Conservation (phyloP, 116 monocot genomes). For the Iris pallida region DNA sequence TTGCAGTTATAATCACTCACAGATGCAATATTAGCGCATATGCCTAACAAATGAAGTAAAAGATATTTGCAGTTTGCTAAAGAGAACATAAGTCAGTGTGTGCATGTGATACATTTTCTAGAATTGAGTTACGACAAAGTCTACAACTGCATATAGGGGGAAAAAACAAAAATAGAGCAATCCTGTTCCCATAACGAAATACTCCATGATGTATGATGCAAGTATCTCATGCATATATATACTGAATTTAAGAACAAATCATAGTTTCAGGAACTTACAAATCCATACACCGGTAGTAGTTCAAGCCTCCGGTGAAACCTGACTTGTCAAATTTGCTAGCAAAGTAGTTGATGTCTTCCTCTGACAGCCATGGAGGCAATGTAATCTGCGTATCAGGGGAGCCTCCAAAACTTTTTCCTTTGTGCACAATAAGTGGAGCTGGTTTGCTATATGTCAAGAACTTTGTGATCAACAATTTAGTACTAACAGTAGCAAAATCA, state of each 20-base stretch:
- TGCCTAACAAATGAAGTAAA: no score
- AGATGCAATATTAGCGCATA: no score
- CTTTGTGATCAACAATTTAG: constrained; percentile 1
- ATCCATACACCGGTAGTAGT: constrained; percentile 46
- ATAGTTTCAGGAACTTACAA: constrained; percentile 23
- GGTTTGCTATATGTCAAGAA: constrained; percentile 12
- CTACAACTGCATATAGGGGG: no score
- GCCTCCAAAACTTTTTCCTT: not conserved
- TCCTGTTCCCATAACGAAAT: no score
- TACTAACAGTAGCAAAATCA: constrained; percentile 12
- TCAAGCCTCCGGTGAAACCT: constrained; percentile 47
- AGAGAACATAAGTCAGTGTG: no score
- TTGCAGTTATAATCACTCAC: no score
- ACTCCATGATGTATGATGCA: no score
- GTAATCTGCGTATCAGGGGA: constrained; percentile 1
- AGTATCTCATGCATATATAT: no score
- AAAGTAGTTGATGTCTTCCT: constrained; percentile 39
- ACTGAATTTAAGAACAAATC: not conserved
- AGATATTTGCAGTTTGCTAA: no score
- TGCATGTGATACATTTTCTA: no score
- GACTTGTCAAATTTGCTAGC: constrained; percentile 38
- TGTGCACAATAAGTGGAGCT: not conserved
- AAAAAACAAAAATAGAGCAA: no score
- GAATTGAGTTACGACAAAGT: no score
- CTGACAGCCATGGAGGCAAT: constrained; percentile 34